Evolutionary conservation across 1,284 basidiomycete species (phyloP), one percentile per base, ranked within the genome.

Genomic region (Mycosarcoma mackinlayi): DNA sequence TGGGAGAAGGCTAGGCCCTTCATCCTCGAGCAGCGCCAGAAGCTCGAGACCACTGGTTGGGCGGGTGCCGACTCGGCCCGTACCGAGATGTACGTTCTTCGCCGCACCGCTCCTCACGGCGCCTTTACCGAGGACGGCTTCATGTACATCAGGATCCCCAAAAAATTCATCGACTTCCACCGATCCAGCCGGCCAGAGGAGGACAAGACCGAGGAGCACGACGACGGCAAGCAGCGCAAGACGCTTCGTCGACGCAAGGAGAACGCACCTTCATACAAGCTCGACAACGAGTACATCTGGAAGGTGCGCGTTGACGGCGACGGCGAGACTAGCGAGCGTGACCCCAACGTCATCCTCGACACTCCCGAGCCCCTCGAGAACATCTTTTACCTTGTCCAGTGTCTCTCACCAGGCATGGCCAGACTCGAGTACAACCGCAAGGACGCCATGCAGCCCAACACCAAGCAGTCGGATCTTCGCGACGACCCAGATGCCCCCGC

Each of bases 81-180:
- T 35, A 79, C 76, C 46, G 77, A 79, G 62, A 56, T 79, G 34
- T 79, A 70, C 41, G 76, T 76, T n/a, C 72, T 79, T 45, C 70
- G 69, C 60, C 60, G 69, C 45, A 70, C 38, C 42, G 77, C 77
- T 28, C 77, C 77, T 45, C 73, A 69, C 48, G 76, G 76, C 31
- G 58, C 75, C 47, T 77, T 69, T 55, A 78, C 76, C 41, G 77
- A 79, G 30, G 77, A 77, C 54, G 77, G 76, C 58, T 76, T 67
- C 72, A 68, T 79, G 66, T 79, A 79, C 67, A 52, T 79, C 55
- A 60, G 75, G 47, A 54, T 78, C 34, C 77, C 77, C 25, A 76
- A 77, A 64, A 78, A 78, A 70, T 77, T 76, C 50, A 78, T 79
- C 51, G 75, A 78, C 73, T 78, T 78, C 58, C 65, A 59, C 55